Percentiles rank a stretch among this genome's conserved stretches.
phyloP scores from a whole-genome alignment of 305 asterid genomes.

The Striga hermonthica region DNA sequence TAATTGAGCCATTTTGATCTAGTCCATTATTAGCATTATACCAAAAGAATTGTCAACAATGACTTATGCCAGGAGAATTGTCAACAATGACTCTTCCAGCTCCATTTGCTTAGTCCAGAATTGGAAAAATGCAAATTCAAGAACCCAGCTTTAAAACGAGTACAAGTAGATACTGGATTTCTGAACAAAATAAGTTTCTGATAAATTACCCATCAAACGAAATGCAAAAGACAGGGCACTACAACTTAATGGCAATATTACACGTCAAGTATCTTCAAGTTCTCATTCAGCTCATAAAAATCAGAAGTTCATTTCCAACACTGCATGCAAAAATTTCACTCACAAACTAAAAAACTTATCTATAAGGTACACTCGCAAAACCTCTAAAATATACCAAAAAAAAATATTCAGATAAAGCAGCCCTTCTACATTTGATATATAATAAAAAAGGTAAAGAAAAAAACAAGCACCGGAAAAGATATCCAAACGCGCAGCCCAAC shows the following conservation, averaged over 20 bases:
- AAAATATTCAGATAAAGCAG: not conserved
- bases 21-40: too few relatives aligned
- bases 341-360: constrained; percentile 9
- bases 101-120: not conserved
- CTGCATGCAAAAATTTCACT: constrained; percentile 40
- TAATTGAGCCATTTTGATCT: too few relatives aligned
- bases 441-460: not conserved
- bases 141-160: not conserved
- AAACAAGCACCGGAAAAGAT: constrained; percentile 11
- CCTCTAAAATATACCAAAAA: not conserved
- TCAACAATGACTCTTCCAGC: too few relatives aligned
- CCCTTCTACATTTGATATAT: constrained; percentile 1
- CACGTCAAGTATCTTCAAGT: constrained; percentile 16
- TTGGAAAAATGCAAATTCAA: not conserved
- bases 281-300: constrained; percentile 25
- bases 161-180: constrained; percentile 8
- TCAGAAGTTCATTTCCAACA: constrained; percentile 29
- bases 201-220: constrained; percentile 4
- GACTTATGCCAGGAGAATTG: too few relatives aligned
- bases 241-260: constrained; percentile 18
- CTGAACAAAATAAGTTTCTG: constrained; percentile 13
- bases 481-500: constrained; percentile 19
- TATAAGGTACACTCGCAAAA: not conserved
- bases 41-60: too few relatives aligned
- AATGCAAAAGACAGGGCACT: constrained; percentile 16